These are phyloP conservation scores for Catunica adiposa DNA, from an alignment of 2,329 filamentous ascomycete species.

Conservation along the genomic window DNA sequence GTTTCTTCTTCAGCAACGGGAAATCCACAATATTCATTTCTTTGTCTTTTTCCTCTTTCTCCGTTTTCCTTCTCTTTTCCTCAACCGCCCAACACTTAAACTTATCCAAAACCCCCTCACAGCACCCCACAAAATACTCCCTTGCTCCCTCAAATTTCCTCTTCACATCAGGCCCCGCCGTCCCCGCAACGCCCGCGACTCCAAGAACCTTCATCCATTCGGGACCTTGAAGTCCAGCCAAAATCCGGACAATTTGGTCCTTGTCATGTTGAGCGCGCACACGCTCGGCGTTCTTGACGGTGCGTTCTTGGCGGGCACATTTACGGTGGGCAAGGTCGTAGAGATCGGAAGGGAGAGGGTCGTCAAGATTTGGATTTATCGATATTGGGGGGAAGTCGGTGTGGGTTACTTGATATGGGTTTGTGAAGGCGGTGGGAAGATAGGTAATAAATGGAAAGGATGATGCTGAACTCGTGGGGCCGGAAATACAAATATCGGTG, in stretches of 20 bases:
- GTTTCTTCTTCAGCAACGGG: slow-evolving; percentile 43
- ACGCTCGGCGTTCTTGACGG: slow-evolving; percentile 47
- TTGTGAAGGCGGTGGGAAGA: slow-evolving; percentile 37
- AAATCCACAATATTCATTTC: slow-evolving; percentile 14
- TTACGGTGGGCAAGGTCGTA: slow-evolving; percentile 40
- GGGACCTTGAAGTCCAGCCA: slow-evolving; percentile 73
- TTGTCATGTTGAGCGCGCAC: slow-evolving; percentile 50
- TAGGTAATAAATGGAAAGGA: slow-evolving; percentile 16
- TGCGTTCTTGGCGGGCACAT: slow-evolving; percentile 43
- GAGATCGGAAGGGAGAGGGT: slow-evolving; percentile 39
- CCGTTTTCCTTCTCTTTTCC: slow-evolving; percentile 66
- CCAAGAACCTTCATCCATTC: slow-evolving; percentile 92
- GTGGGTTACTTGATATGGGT: slow-evolving; percentile 38
- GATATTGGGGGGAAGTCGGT: slow-evolving; percentile 37
- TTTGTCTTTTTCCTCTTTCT: slow-evolving; percentile 45
- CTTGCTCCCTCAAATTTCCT: slow-evolving; percentile 82
- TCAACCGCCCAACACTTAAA: slow-evolving; percentile 78
- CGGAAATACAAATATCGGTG: slow-evolving; percentile 27
- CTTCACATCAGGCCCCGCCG: slow-evolving; percentile 51
- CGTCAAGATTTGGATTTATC: slow-evolving; percentile 28
- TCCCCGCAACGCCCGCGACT: slow-evolving; percentile 46
- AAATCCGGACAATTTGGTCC: slow-evolving; percentile 45
- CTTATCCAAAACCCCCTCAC: slow-evolving; percentile 67
- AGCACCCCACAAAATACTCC: slow-evolving; percentile 68
- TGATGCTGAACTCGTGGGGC: neutral